Conservation (phyloP, 2,329 filamentous ascomycete species). For the Colletotrichum sp. region DNA sequence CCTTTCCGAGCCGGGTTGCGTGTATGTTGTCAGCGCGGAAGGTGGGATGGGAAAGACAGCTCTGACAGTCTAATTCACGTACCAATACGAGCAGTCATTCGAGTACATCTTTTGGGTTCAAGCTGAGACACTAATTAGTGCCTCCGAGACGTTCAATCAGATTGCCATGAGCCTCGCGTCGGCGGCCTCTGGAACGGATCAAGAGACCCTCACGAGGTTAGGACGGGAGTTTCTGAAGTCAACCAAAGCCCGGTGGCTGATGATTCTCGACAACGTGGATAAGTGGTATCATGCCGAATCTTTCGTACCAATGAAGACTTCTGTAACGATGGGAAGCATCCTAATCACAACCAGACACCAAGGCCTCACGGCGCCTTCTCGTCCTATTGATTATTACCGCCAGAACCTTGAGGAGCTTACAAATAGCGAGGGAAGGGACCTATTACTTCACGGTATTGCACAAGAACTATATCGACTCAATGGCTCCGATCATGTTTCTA, state of each 20-base stretch:
- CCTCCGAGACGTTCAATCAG: background rate
- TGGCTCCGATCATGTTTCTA: background rate
- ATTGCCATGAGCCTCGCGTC: background rate
- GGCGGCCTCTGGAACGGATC: background rate
- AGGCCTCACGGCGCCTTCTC: constrained; percentile 2
- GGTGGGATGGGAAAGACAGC: background rate
- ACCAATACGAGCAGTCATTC: background rate
- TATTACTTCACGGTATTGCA: background rate
- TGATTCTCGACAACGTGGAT: constrained; percentile 25
- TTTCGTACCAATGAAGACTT: constrained; percentile 21
- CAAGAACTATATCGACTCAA: background rate
- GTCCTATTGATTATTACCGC: constrained; percentile 20
- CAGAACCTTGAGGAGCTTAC: background rate
- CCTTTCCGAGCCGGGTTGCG: background rate
- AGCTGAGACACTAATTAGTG: background rate
- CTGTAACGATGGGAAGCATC: constrained; percentile 16
- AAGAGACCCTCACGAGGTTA: background rate
- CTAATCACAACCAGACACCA: constrained; percentile 20
- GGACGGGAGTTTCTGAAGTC: constrained; percentile 21
- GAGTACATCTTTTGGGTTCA: background rate
- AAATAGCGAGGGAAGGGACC: background rate
- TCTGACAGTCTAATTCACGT: background rate
- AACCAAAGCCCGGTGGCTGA: constrained; percentile 19
- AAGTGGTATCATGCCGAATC: constrained; percentile 20
- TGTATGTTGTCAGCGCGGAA: background rate